These are phyloP conservation scores for Cinnamomum chago DNA, from an alignment of 164 flowering plant species.

Conservation along the genomic window DNA sequence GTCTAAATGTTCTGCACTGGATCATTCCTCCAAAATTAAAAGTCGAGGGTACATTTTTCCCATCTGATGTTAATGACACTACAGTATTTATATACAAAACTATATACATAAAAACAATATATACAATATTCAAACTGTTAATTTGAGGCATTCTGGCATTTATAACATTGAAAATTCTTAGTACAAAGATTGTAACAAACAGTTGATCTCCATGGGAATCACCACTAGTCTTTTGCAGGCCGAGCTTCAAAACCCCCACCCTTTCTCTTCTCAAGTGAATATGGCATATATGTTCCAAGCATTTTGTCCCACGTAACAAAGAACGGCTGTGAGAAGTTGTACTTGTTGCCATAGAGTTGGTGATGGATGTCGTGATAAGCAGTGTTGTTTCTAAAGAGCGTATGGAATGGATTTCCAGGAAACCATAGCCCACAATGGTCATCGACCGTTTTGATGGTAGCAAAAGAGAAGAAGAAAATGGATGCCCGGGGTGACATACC, in stretches of 20 bases:
- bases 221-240: constrained; percentile 44
- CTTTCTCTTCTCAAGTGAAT: constrained; percentile 61
- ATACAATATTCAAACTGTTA: neutral
- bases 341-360: constrained; percentile 86
- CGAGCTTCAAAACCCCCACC: constrained; percentile 84
- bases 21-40: no score
- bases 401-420: constrained; percentile 85
- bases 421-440: constrained; percentile 96
- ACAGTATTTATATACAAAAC: constrained; percentile 1
- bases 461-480: constrained; percentile 95
- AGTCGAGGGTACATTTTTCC: no score
- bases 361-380: constrained; percentile 98
- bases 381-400: constrained; percentile 75
- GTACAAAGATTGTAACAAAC: neutral
- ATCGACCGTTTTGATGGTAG: constrained; percentile 90
- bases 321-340: constrained; percentile 94
- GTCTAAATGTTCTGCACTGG: no score
- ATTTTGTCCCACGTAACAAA: constrained; percentile 87
- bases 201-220: neutral
- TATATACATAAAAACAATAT: constrained; percentile 5
- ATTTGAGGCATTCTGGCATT: neutral
- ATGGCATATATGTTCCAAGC: constrained; percentile 95
- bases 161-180: constrained; percentile 8
- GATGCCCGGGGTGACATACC: constrained; percentile 91
- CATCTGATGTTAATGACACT: neutral